These are phyloP conservation scores for Sanghuangporus baumii DNA, from an alignment of 1,284 basidiomycete genomes.

Conservation along the genomic window DNA sequence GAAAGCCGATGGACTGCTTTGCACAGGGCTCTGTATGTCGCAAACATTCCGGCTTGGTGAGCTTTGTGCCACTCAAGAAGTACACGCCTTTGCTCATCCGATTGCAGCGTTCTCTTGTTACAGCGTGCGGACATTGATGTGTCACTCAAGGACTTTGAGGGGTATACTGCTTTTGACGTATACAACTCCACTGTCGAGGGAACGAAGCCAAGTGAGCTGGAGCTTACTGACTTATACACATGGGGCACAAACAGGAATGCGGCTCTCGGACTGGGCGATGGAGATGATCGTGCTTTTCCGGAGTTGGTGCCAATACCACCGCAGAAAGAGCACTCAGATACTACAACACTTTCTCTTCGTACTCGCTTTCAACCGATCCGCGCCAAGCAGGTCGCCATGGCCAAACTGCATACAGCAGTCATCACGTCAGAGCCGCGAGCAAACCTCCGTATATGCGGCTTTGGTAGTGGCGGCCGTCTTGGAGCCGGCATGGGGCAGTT, in stretches of 20 bases:
- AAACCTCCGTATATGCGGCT: conserved; percentile 84
- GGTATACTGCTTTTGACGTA: conserved; percentile 89
- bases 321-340: conserved; percentile 20
- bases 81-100: conserved; percentile 7
- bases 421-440: conserved; percentile 68
- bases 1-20: conserved; percentile 92
- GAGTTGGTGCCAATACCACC: conserved; percentile 62
- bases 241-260: conserved; percentile 95
- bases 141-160: conserved; percentile 80
- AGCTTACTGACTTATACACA: conserved; percentile 66
- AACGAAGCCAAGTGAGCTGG: conserved; percentile 47
- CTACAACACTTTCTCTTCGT: conserved; percentile 24
- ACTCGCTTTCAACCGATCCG: conserved; percentile 52
- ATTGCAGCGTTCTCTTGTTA: conserved; percentile 61
- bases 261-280: conserved; percentile 78
- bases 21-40: conserved; percentile 86
- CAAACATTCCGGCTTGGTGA: conserved; percentile 76
- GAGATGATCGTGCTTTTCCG: conserved; percentile 73
- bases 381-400: conserved; percentile 72
- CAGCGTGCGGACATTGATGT: conserved; percentile 73
- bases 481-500: conserved; percentile 62
- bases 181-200: conserved; percentile 87
- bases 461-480: conserved; percentile 78
- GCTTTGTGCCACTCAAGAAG: conserved; percentile 24
- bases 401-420: conserved; percentile 79